Conservation (phyloP, 2,329 filamentous ascomycete genomes). For the Chaetomiaceae sp. region DNA sequence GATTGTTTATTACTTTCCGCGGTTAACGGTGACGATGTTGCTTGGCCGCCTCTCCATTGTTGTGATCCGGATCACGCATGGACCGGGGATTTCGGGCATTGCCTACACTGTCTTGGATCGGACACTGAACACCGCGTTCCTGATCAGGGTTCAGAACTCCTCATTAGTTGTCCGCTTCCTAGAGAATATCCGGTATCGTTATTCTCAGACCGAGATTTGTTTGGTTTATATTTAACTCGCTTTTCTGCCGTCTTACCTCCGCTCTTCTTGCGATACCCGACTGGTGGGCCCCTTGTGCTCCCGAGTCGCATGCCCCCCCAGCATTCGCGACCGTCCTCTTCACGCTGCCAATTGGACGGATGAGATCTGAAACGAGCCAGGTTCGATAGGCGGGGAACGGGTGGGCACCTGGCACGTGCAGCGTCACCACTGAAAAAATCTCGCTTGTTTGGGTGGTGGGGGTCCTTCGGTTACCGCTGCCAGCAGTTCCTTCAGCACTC, state of each 20-base stretch:
- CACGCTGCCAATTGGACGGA: conserved; percentile 10
- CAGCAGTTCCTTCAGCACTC: no score
- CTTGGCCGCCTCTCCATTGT: neutral
- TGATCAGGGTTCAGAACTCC: neutral
- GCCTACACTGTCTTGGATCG: no score
- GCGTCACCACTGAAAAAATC: neutral
- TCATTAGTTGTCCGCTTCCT: neutral
- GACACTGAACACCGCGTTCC: neutral
- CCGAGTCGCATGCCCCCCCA: no score
- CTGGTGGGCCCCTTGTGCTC: neutral
- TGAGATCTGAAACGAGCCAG: conserved; percentile 16
- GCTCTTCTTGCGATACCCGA: neutral
- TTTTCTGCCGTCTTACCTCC: conserved; percentile 12
- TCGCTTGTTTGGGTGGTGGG: conserved; percentile 11
- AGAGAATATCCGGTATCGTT: neutral
- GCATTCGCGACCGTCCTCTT: no score
- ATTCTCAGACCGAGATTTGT: conserved; percentile 4
- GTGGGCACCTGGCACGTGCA: conserved; percentile 10
- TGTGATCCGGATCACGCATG: neutral
- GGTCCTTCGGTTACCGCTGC: neutral
- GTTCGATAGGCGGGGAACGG: neutral
- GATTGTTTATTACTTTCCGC: conserved; percentile 1
- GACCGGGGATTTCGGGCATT: no score
- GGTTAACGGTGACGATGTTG: no score
- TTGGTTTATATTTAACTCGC: conserved; percentile 13